A percentile compares a stretch with the other conserved stretches of the same genome.
phyloP scores from a whole-genome alignment of 2,329 filamentous ascomycete genomes.

The Tolypocladium capitatum region DNA sequence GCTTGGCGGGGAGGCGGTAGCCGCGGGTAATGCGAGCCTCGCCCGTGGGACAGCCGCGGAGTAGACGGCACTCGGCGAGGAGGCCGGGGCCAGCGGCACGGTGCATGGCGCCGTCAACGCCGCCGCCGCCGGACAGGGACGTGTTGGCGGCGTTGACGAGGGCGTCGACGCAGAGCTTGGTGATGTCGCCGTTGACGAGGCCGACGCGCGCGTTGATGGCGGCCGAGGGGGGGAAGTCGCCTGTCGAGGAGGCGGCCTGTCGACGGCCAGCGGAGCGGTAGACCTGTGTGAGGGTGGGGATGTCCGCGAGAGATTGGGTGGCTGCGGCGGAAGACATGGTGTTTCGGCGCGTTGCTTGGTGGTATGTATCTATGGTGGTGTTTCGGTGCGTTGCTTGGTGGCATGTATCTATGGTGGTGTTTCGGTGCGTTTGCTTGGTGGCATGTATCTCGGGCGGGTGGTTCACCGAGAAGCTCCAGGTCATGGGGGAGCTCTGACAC shows the following conservation, averaged over 20 bases:
- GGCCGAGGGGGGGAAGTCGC: constrained; percentile 25
- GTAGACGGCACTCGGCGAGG: constrained; percentile 53
- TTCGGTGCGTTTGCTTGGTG: no score
- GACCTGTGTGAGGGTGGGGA: constrained; percentile 50
- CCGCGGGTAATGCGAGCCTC: constrained; percentile 70
- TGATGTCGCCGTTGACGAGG: constrained; percentile 68
- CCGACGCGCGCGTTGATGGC: constrained; percentile 57
- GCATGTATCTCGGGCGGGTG: no score
- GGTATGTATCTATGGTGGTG: neutral
- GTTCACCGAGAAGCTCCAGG: no score
- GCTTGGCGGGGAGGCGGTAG: constrained; percentile 60
- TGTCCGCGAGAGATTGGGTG: constrained; percentile 32
- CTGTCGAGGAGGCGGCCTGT: constrained; percentile 5
- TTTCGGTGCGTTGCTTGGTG: neutral
- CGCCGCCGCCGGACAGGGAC: constrained; percentile 71
- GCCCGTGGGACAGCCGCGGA: constrained; percentile 65
- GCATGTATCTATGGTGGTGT: no score
- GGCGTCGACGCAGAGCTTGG: constrained; percentile 59
- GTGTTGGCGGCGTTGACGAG: constrained; percentile 91
- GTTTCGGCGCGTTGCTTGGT: neutral
- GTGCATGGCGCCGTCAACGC: constrained; percentile 83
- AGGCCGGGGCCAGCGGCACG: constrained; percentile 60
- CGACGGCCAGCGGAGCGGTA: constrained; percentile 37
- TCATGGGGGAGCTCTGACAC: no score
- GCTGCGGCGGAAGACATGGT: constrained; percentile 1